Base-by-base conservation (phyloP, 2,329 filamentous ascomycete genomes). In the Akanthomyces uredinophilus region DNA sequence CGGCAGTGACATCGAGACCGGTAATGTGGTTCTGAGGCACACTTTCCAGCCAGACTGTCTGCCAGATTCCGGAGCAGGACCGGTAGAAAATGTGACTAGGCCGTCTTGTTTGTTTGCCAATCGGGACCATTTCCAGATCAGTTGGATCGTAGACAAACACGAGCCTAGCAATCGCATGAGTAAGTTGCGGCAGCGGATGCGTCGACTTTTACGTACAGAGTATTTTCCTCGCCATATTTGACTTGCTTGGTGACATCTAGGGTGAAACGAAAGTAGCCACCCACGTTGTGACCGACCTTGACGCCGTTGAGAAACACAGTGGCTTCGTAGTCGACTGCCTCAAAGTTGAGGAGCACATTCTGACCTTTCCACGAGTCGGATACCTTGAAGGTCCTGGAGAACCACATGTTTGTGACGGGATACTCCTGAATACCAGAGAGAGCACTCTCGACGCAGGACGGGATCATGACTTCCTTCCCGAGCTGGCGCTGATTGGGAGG, bases 51-150 rank as follows among this genome's bases (percentile, higher is more conserved):
- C 88, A 91, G 0, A 91, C 88, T 20, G 81, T 81, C 69, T 90
- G 88, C 88, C 88, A 91, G 65, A 91, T 90, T 5, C 88, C 88
- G 39, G 85, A 87, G 70, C 87, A 91, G 0, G 88, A 85, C 0
- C 85, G 85, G 70, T 91, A 91, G 71, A 88, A 91, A 64, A 91
- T 91, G 66, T 86, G 83, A 13, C 78, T 80, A 0, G 82, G 84
- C 0, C 72, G 74, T 1, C 81, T 69, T 0, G 81, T 83, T 70
- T 89, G 87, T 70, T 90, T 89, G 65, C 88, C 88, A 49, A 88
- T 80, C 0, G 87, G 87, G 47, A 88, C 86, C 14, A 86, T 79
- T 2, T 77, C 77, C 35, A 71, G 69, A 67, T 90, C 87, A 0
- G 88, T 90, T 0, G 88, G 88, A 64, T 91, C 88, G 59, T 83